Percentiles rank a stretch among this genome's conserved stretches.
Evolutionary conservation across 2,329 filamentous ascomycete species (phyloP).

Genomic region (Ophiostoma australiae): DNA sequence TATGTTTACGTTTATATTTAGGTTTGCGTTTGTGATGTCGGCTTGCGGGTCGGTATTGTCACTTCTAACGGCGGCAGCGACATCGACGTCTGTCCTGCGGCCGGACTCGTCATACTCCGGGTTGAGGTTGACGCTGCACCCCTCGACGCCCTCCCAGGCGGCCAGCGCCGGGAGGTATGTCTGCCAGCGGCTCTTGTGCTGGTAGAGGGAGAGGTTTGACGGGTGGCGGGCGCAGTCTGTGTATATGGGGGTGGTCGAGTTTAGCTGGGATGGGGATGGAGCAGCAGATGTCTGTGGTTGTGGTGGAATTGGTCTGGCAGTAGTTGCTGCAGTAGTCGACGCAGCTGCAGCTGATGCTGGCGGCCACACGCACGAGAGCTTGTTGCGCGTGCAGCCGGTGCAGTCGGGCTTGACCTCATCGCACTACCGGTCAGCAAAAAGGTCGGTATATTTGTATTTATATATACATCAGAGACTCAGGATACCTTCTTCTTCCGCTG

Average conservation of each 20-base stretch:
- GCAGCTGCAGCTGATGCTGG: neutral
- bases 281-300: neutral
- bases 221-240: neutral
- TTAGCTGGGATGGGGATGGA: neutral
- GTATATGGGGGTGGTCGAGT: neutral
- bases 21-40: neutral
- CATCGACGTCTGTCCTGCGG: constrained; percentile 5
- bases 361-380: constrained; percentile 27
- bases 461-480: neutral
- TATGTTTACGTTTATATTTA: neutral
- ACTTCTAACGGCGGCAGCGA: neutral
- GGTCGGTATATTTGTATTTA: neutral
- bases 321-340: neutral
- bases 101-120: constrained; percentile 18
- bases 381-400: constrained; percentile 25
- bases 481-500: constrained; percentile 28
- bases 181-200: constrained; percentile 25
- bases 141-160: constrained; percentile 24
- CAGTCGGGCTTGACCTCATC: constrained; percentile 27
- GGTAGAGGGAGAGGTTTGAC: constrained; percentile 23
- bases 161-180: constrained; percentile 24
- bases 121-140: constrained; percentile 22
- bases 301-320: neutral
- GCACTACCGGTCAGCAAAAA: constrained; percentile 24
- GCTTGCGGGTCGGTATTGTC: neutral